Conservation (phyloP, 2,329 filamentous ascomycete genomes). For the Hypoxylon sp. region DNA sequence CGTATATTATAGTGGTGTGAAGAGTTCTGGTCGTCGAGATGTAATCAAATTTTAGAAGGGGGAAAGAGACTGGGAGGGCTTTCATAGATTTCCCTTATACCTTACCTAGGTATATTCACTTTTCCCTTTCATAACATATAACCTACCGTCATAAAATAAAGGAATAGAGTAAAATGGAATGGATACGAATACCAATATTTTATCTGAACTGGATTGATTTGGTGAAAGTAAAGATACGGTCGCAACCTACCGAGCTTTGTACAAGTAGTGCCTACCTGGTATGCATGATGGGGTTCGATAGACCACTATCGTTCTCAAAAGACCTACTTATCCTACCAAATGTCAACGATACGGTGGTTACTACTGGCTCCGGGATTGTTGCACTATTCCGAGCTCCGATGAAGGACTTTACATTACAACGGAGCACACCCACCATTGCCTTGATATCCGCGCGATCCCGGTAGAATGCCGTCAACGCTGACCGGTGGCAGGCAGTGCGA, state of each 20-base stretch:
- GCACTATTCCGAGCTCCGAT: constrained; percentile 5
- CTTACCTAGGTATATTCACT: too few species aligned
- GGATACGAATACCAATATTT: too few species aligned
- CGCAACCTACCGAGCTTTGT: too few species aligned
- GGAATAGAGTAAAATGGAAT: too few species aligned
- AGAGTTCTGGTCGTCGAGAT: constrained; percentile 4
- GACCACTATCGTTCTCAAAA: not conserved
- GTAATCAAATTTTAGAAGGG: not conserved
- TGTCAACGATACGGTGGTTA: not conserved
- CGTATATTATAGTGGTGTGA: not conserved
- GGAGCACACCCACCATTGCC: constrained; percentile 13
- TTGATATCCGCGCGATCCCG: constrained; percentile 18
- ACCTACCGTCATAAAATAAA: too few species aligned
- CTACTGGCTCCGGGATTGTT: not conserved
- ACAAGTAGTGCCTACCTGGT: not conserved
- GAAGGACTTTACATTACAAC: constrained; percentile 1
- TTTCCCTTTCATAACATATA: too few species aligned
- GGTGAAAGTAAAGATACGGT: not conserved
- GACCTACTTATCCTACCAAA: not conserved
- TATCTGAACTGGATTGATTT: not conserved
- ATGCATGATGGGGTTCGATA: not conserved
- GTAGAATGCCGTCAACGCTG: constrained; percentile 13
- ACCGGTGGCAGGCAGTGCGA: constrained; percentile 16
- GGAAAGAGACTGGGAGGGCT: not conserved
- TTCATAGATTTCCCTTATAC: not conserved